Conservation (phyloP, 495 filamentous ascomycete species). For the Penicillium simplicissimum region DNA sequence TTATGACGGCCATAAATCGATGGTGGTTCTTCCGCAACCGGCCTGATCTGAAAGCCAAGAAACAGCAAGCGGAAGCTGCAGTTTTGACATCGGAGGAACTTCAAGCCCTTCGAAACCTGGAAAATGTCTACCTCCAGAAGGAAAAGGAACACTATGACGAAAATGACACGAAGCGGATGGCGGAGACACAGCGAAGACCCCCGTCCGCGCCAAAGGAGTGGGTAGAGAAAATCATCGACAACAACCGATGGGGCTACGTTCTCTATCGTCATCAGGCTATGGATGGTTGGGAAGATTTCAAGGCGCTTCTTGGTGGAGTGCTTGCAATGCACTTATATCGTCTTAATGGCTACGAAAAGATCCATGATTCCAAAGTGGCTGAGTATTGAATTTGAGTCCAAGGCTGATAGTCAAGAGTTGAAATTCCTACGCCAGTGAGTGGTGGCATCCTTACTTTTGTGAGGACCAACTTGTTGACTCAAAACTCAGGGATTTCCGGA, state of each 20-base stretch:
- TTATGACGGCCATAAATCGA: not conserved
- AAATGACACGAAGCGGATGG: not conserved
- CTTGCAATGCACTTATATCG: not conserved
- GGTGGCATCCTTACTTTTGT: slow-evolving; percentile 19
- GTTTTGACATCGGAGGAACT: not conserved
- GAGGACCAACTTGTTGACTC: not conserved
- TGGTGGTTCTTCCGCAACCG: not conserved
- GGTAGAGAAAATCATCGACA: not conserved
- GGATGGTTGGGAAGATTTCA: not conserved
- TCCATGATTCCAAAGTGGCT: not conserved
- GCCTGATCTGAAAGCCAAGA: not conserved
- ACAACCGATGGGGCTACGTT: not conserved
- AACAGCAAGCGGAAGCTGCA: not conserved
- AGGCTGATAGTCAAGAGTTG: not conserved
- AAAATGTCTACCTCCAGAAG: not conserved
- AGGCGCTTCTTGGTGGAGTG: not conserved
- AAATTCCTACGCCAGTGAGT: not conserved
- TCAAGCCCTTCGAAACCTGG: not conserved
- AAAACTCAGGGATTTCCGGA: not conserved
- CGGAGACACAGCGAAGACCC: not conserved
- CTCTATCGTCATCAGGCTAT: not conserved
- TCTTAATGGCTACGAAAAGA: not conserved
- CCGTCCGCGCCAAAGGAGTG: not conserved
- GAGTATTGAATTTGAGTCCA: not conserved
- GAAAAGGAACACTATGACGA: not conserved